Conservation (phyloP, 2,329 filamentous ascomycete genomes). For the Apiospora arundinis region DNA sequence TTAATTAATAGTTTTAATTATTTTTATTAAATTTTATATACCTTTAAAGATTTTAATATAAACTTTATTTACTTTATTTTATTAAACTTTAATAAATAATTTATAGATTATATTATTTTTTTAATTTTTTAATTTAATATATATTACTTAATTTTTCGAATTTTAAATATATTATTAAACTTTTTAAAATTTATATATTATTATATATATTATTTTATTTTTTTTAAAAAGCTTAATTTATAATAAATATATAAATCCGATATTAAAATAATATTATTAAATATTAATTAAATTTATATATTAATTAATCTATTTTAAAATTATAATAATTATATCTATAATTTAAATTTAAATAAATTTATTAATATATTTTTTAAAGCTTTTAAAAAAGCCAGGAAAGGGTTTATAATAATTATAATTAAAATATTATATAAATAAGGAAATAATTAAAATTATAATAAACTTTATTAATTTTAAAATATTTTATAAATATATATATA, state of each 20-base stretch:
- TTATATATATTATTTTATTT: background rate
- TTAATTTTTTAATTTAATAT: background rate
- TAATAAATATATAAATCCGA: background rate
- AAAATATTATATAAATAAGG: too few species aligned
- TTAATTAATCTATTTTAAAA: background rate
- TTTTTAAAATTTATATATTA: too few species aligned
- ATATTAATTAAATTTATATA: background rate
- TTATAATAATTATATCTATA: too few species aligned
- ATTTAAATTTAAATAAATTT: too few species aligned
- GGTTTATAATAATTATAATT: too few species aligned
- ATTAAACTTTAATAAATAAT: background rate
- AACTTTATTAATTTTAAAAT: too few species aligned
- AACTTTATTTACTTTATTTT: background rate
- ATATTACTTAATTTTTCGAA: background rate
- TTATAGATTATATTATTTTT: background rate
- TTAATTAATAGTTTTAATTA: background rate
- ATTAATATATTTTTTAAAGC: too few species aligned
- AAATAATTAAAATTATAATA: too few species aligned
- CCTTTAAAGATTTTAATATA: background rate
- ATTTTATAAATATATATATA: too few species aligned
- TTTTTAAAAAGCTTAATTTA: background rate
- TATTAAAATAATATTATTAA: background rate
- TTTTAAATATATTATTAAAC: background rate
- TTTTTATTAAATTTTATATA: background rate
- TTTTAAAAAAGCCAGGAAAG: too few species aligned